These are phyloP conservation scores for California macrophylla DNA, from an alignment of 441 rosid species.

Conservation along the genomic window DNA sequence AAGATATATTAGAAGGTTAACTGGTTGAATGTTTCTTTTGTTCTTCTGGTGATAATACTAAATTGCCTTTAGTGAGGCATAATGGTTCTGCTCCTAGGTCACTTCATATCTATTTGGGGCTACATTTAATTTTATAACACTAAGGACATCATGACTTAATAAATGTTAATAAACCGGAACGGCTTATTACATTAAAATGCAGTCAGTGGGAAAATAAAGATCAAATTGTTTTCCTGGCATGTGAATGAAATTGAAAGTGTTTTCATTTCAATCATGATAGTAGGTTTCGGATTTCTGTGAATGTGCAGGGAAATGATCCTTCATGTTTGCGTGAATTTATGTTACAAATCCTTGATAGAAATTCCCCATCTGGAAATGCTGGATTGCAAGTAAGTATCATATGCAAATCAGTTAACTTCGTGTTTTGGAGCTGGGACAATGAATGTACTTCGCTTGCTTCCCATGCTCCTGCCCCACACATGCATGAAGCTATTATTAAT, in stretches of 20 bases:
- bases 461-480: slow-evolving; percentile 2
- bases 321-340: slow-evolving; percentile 83
- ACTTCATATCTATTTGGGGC: not conserved
- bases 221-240: not conserved
- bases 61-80: not conserved
- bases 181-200: not conserved
- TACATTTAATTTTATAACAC: not conserved
- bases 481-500: not conserved
- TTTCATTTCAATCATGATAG: not conserved
- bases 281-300: slow-evolving; percentile 12
- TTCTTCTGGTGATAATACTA: not conserved
- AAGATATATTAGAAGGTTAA: not conserved
- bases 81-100: not conserved
- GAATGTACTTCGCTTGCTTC: not conserved
- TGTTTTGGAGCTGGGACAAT: not conserved
- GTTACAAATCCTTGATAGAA: slow-evolving; percentile 45
- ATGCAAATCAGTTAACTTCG: not conserved
- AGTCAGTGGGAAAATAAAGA: not conserved
- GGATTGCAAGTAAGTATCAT: slow-evolving; percentile 60
- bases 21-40: not conserved
- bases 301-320: slow-evolving; percentile 77
- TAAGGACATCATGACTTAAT: not conserved
- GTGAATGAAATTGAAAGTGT: slow-evolving; percentile 3
- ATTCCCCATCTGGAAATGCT: slow-evolving; percentile 55
- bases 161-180: not conserved